Evolutionary conservation across 805 yeast genomes (phyloP).

Genomic region (Candida arabinofermentans): DNA sequence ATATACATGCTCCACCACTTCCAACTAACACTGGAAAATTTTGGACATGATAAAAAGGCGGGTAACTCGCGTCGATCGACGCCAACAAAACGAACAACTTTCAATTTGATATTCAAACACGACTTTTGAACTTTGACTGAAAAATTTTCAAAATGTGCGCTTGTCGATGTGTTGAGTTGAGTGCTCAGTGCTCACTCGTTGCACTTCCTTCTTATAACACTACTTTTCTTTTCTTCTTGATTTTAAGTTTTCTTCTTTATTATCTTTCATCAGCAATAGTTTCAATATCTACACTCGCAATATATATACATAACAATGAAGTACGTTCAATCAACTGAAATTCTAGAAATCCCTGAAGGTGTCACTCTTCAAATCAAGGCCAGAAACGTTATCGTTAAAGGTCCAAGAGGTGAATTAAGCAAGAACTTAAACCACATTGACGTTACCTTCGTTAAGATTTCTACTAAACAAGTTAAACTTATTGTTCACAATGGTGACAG

Average conservation of each 20-base stretch:
- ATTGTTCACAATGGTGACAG: slow-evolving; percentile 98
- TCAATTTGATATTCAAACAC: not conserved
- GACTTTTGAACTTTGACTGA: not conserved
- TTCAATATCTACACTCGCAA: not conserved
- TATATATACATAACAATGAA: slow-evolving; percentile 38
- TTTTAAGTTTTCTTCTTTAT: not conserved
- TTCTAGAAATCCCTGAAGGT: slow-evolving; percentile 77
- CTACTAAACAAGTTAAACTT: slow-evolving; percentile 72
- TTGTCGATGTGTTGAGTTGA: too few species aligned
- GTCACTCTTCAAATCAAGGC: slow-evolving; percentile 89
- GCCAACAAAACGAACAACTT: not conserved
- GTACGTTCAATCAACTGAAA: slow-evolving; percentile 59
- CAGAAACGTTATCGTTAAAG: slow-evolving; percentile 84
- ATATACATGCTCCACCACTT: not conserved
- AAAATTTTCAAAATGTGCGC: slow-evolving; percentile 1
- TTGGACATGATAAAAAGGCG: not conserved
- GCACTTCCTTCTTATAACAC: not conserved
- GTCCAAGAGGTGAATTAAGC: slow-evolving; percentile 94
- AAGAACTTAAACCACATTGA: slow-evolving; percentile 93
- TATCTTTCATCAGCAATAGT: not conserved
- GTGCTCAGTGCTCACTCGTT: too few species aligned
- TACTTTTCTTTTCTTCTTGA: not conserved
- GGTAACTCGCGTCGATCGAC: not conserved
- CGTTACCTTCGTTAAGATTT: slow-evolving; percentile 83
- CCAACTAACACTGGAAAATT: not conserved